Conservation (phyloP, 192 early-diverging fungal species). For the Backusella tuberculispora region DNA sequence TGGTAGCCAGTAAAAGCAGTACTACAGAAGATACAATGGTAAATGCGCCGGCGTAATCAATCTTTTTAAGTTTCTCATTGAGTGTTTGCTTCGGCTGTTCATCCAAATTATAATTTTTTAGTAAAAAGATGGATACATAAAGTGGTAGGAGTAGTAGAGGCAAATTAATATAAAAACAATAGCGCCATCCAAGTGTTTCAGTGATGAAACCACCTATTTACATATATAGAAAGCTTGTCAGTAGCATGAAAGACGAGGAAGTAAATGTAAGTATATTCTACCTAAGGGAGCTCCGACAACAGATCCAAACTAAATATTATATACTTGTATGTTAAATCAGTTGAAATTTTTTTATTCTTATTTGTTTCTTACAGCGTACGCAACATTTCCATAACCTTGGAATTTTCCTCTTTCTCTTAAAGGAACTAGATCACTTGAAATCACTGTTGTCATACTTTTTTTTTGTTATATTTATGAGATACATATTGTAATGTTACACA, state of each 20-base stretch:
- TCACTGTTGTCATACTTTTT: slow-evolving; percentile 61
- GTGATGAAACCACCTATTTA: slow-evolving; percentile 69
- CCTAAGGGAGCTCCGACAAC: slow-evolving; percentile 69
- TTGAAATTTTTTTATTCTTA: neutral
- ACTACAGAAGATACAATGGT: slow-evolving; percentile 44
- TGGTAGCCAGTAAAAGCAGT: slow-evolving; percentile 51
- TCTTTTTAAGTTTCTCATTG: slow-evolving; percentile 65
- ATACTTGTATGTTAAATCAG: neutral
- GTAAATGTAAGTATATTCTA: neutral
- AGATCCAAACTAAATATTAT: slow-evolving; percentile 39
- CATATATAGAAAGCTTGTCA: neutral
- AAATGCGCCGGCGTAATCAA: slow-evolving; percentile 54
- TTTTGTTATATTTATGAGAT: neutral
- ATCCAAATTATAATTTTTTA: slow-evolving; percentile 49
- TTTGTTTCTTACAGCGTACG: slow-evolving; percentile 25
- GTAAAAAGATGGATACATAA: slow-evolving; percentile 42
- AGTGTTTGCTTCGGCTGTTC: slow-evolving; percentile 41
- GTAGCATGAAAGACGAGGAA: neutral
- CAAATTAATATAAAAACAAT: slow-evolving; percentile 82
- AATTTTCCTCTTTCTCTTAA: slow-evolving; percentile 71
- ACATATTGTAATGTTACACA: neutral
- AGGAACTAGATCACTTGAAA: slow-evolving; percentile 75
- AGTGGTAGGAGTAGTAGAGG: slow-evolving; percentile 64
- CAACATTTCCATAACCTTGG: slow-evolving; percentile 38
- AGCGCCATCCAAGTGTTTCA: slow-evolving; percentile 55